A percentile compares a stretch with the other conserved stretches of the same genome.
These are phyloP conservation scores for Lachancea quebecensis DNA, from an alignment of 805 yeast genomes.

Conservation along the genomic window DNA sequence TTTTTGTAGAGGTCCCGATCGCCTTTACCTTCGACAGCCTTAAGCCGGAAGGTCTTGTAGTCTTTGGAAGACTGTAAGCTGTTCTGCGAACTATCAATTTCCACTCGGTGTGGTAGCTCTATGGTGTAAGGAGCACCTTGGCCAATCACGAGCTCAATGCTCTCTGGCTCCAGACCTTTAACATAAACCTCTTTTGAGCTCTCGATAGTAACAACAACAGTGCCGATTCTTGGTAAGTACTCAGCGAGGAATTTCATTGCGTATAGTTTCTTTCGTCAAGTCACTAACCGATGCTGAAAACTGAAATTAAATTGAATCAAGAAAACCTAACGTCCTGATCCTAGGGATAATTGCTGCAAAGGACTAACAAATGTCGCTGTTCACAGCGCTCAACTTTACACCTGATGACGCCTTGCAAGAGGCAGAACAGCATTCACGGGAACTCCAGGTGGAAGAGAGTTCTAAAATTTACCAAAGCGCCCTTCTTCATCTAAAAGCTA, in stretches of 20 bases:
- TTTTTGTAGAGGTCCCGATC: neutral
- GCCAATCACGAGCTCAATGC: conserved; percentile 6
- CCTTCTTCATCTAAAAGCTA: conserved; percentile 48
- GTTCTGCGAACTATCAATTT: neutral
- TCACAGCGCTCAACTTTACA: conserved; percentile 70
- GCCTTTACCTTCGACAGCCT: neutral
- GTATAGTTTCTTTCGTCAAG: neutral
- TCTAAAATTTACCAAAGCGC: conserved; percentile 70
- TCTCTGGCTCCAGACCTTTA: neutral
- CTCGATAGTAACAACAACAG: conserved; percentile 16
- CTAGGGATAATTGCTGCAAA: neutral
- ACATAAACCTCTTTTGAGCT: conserved; percentile 6
- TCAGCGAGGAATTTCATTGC: conserved; percentile 9
- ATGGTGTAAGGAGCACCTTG: neutral
- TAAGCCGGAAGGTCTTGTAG: neutral
- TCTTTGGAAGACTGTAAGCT: neutral
- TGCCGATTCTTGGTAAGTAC: conserved; percentile 15
- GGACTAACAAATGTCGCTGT: conserved; percentile 42
- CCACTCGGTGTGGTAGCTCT: conserved; percentile 6
- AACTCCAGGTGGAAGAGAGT: conserved; percentile 82
- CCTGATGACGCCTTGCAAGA: conserved; percentile 65
- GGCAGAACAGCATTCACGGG: conserved; percentile 86
- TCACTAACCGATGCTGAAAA: neutral
- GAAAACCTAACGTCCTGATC: neutral
- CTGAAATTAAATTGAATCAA: no score